phyloP scores from a whole-genome alignment of 805 yeast species.

The Kregervanrija delftensis region DNA sequence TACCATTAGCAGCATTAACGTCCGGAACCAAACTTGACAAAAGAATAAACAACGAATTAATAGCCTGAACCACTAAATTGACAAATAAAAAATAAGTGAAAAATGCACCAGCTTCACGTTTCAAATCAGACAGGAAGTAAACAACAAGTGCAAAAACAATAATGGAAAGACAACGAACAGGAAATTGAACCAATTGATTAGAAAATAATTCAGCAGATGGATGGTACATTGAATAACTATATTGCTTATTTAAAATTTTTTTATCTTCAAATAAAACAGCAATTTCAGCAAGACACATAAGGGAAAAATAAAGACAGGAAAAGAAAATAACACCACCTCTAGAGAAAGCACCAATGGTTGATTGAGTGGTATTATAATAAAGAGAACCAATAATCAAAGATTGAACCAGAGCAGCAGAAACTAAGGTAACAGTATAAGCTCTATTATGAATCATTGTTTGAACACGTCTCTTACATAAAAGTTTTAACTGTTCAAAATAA shows the following conservation, averaged over 20 bases:
- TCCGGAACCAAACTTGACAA: conserved; percentile 44
- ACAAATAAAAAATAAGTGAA: conserved; percentile 25
- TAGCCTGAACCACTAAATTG: conserved; percentile 28
- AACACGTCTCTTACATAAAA: conserved; percentile 47
- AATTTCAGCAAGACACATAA: conserved; percentile 57
- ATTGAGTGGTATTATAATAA: conserved; percentile 11
- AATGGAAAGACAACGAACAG: conserved; percentile 45
- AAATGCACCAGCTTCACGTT: conserved; percentile 47
- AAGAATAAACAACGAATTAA: conserved; percentile 46
- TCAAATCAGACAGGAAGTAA: conserved; percentile 49
- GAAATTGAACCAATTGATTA: conserved; percentile 48
- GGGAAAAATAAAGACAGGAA: conserved; percentile 51
- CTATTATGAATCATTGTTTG: conserved; percentile 51
- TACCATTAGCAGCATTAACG: conserved; percentile 49
- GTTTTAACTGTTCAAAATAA: conserved; percentile 43
- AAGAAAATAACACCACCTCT: conserved; percentile 61
- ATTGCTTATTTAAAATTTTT: conserved; percentile 58
- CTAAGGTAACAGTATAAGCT: conserved; percentile 42
- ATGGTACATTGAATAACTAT: conserved; percentile 55
- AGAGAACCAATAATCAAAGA: conserved; percentile 56
- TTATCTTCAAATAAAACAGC: conserved; percentile 52
- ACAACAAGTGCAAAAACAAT: conserved; percentile 36
- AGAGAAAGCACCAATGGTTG: conserved; percentile 26
- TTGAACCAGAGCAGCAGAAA: conserved; percentile 46
- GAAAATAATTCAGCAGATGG: conserved; percentile 63